phyloP scores from a whole-genome alignment of 2,329 filamentous ascomycete genomes.

The Sporothrix variecibatus region DNA sequence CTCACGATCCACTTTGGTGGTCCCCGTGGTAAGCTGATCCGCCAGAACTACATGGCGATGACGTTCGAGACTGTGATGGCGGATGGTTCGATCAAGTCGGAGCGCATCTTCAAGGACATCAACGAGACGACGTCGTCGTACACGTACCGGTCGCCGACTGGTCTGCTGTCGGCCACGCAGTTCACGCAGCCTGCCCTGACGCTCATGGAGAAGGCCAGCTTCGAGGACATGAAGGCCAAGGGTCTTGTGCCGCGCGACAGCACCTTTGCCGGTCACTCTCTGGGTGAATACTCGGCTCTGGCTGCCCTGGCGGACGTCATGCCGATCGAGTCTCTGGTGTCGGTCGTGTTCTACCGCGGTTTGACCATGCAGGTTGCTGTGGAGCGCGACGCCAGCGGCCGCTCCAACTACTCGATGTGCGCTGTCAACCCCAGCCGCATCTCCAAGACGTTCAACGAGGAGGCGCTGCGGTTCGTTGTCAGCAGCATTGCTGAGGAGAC shows the following conservation, averaged over 20 bases:
- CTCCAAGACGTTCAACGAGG: constrained; percentile 98
- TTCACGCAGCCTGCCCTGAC: constrained; percentile 98
- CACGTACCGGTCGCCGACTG: constrained; percentile 93
- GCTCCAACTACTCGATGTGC: constrained; percentile 99
- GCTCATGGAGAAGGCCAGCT: constrained; percentile 99
- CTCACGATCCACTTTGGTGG: constrained; percentile 98
- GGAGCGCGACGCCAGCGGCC: constrained; percentile 87
- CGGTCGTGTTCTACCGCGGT: constrained; percentile 98
- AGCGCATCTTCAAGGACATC: constrained; percentile 99
- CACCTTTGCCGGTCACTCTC: constrained; percentile 95
- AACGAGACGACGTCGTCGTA: constrained; percentile 90
- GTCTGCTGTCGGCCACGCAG: constrained; percentile 92
- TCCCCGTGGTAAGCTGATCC: constrained; percentile 92
- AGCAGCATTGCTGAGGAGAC: constrained; percentile 93
- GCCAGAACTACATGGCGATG: constrained; percentile 99
- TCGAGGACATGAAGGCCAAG: constrained; percentile 98
- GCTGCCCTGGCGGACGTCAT: constrained; percentile 96
- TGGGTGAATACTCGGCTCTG: constrained; percentile 96
- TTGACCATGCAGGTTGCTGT: constrained; percentile 99
- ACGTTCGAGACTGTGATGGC: constrained; percentile 96
- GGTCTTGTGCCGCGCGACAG: constrained; percentile 94
- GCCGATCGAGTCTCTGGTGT: constrained; percentile 98
- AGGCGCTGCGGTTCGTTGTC: constrained; percentile 93
- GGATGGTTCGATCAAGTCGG: constrained; percentile 92
- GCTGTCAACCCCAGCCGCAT: constrained; percentile 98